A percentile compares a stretch with the other conserved stretches of the same genome.
These are phyloP conservation scores for Bruguiera parviflora DNA, from an alignment of 345 rosid genomes.

Conservation along the genomic window DNA sequence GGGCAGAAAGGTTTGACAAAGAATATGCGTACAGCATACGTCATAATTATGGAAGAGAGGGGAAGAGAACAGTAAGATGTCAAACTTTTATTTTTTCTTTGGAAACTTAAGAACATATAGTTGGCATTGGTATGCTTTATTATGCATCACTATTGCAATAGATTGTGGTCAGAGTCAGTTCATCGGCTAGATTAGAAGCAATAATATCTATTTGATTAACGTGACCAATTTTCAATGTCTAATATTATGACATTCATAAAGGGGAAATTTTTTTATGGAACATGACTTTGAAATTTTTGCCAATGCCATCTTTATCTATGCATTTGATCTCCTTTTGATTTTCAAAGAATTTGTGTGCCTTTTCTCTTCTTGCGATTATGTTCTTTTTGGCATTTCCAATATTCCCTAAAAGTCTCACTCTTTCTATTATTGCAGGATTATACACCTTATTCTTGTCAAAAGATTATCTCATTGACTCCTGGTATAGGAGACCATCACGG, in stretches of 20 bases:
- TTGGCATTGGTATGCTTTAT: not conserved
- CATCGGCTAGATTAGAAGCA: not conserved
- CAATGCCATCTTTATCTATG: too few species aligned
- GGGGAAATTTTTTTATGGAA: too few species aligned
- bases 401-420: not conserved
- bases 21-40: constrained; percentile 86
- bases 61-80: constrained; percentile 79
- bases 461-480: constrained; percentile 70
- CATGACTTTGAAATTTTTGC: too few species aligned
- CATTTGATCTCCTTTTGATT: too few species aligned
- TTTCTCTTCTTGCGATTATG: not conserved
- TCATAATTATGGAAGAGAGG: constrained; percentile 91
- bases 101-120: not conserved
- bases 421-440: constrained; percentile 61
- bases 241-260: too few species aligned
- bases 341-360: not conserved
- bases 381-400: not conserved
- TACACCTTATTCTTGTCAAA: constrained; percentile 92
- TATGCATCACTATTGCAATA: constrained; percentile 1
- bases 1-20: constrained; percentile 85
- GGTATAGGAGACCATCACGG: constrained; percentile 90
- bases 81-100: not conserved
- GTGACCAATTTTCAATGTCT: too few species aligned
- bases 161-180: not conserved
- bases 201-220: too few species aligned